These are phyloP conservation scores for Aureobasidium sp. DNA, from an alignment of 2,329 filamentous ascomycete species.

Conservation along the genomic window DNA sequence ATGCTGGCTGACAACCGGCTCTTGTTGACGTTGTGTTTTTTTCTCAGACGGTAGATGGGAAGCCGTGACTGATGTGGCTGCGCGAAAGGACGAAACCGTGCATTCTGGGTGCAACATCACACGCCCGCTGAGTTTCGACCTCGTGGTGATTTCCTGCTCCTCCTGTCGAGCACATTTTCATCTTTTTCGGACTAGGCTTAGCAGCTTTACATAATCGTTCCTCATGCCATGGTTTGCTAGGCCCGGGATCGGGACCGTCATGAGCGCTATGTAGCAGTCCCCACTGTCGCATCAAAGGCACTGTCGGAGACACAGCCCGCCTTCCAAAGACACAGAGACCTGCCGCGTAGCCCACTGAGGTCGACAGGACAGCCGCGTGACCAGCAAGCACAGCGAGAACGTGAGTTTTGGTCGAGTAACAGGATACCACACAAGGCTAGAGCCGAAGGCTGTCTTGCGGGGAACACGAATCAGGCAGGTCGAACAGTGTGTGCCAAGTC, in stretches of 20 bases:
- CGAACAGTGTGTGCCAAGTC: background rate
- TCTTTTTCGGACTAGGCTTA: slow-evolving; percentile 6
- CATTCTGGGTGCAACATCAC: background rate
- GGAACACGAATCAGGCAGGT: background rate
- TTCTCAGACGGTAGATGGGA: background rate
- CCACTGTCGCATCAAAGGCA: background rate
- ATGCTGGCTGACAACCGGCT: background rate
- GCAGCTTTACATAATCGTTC: slow-evolving; percentile 6
- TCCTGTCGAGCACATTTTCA: slow-evolving; percentile 10
- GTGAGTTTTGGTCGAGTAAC: slow-evolving; percentile 6
- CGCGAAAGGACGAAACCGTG: background rate
- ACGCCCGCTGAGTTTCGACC: background rate
- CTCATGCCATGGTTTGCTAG: background rate
- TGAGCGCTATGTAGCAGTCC: background rate
- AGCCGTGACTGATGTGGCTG: background rate
- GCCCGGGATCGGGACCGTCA: background rate
- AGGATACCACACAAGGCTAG: background rate
- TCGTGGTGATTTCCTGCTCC: slow-evolving; percentile 5
- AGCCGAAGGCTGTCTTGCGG: background rate
- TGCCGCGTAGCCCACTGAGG: background rate
- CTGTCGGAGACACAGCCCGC: background rate
- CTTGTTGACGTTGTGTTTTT: background rate
- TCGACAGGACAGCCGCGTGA: background rate
- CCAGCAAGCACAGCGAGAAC: background rate
- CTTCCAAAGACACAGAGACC: background rate